These are phyloP conservation scores for Phaeosphaeriaceae sp. DNA, from an alignment of 2,329 filamentous ascomycete species.

Conservation along the genomic window DNA sequence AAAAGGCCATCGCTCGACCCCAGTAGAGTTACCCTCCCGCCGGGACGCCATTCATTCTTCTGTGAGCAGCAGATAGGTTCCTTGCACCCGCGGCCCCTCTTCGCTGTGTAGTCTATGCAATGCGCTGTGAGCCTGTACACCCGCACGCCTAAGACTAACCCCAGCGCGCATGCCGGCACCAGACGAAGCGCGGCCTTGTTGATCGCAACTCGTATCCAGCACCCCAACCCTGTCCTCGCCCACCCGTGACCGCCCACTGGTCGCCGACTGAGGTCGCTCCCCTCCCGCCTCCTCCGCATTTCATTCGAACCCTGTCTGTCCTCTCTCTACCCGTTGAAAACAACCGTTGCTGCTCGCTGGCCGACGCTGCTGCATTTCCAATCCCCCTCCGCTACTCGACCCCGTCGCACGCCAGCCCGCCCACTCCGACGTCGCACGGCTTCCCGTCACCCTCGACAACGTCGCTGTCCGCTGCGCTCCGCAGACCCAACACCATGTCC, in stretches of 20 bases:
- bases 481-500: constrained; percentile 39
- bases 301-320: not conserved
- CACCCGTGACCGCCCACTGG: constrained; percentile 32
- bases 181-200: constrained; percentile 32
- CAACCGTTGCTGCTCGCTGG: constrained; percentile 22
- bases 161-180: constrained; percentile 30
- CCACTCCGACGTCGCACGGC: constrained; percentile 1
- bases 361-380: constrained; percentile 7
- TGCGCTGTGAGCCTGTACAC: constrained; percentile 34
- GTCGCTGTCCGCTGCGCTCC: constrained; percentile 3
- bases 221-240: constrained; percentile 13
- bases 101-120: constrained; percentile 18
- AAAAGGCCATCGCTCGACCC: constrained; percentile 18
- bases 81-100: not conserved
- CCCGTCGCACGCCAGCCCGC: constrained; percentile 2
- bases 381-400: not conserved
- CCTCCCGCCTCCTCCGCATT: constrained; percentile 12
- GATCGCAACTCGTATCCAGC: constrained; percentile 27
- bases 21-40: constrained; percentile 25
- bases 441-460: not conserved
- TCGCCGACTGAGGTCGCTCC: constrained; percentile 7
- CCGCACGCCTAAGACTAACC: constrained; percentile 19
- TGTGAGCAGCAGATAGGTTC: not conserved
- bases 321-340: not conserved
- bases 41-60: constrained; percentile 25